Conservation (phyloP, 495 filamentous ascomycete genomes). For the Patellaria atrata region DNA sequence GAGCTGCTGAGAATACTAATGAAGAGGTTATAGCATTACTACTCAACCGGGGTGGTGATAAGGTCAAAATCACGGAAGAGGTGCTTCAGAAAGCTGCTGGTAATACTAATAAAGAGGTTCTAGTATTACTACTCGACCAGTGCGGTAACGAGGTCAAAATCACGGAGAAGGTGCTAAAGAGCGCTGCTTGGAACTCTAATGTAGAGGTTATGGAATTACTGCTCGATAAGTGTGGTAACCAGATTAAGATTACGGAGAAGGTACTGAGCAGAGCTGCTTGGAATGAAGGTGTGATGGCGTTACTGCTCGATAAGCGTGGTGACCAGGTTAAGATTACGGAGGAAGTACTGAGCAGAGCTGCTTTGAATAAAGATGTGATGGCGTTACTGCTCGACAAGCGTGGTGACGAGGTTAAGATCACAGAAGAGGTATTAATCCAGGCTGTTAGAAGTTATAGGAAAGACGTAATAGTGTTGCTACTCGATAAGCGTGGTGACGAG, state of each 20-base stretch:
- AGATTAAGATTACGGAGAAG: conserved; percentile 6
- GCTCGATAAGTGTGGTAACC: neutral
- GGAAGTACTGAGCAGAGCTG: neutral
- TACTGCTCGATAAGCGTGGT: conserved; percentile 1
- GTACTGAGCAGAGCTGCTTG: conserved; percentile 2
- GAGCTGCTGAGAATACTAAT: conserved; percentile 11
- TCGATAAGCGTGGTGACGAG: conserved; percentile 10
- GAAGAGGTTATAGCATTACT: neutral
- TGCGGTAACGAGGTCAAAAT: conserved; percentile 2
- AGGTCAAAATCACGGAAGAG: conserved; percentile 7
- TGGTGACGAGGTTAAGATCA: conserved; percentile 2
- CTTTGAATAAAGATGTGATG: neutral
- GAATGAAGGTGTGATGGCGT: neutral
- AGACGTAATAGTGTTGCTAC: conserved; percentile 14
- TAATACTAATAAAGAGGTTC: conserved; percentile 5
- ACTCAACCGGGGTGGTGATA: neutral
- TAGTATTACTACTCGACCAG: neutral
- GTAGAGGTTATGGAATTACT: conserved; percentile 3
- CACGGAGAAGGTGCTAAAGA: conserved; percentile 2
- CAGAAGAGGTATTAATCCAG: conserved; percentile 5
- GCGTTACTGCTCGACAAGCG: neutral
- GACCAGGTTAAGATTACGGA: conserved; percentile 3
- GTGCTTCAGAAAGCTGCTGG: conserved; percentile 2
- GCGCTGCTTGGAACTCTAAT: neutral
- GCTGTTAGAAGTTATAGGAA: conserved; percentile 4